These are phyloP conservation scores for Pseudonectria foliicola DNA, from an alignment of 2,329 filamentous ascomycete genomes.

Conservation along the genomic window DNA sequence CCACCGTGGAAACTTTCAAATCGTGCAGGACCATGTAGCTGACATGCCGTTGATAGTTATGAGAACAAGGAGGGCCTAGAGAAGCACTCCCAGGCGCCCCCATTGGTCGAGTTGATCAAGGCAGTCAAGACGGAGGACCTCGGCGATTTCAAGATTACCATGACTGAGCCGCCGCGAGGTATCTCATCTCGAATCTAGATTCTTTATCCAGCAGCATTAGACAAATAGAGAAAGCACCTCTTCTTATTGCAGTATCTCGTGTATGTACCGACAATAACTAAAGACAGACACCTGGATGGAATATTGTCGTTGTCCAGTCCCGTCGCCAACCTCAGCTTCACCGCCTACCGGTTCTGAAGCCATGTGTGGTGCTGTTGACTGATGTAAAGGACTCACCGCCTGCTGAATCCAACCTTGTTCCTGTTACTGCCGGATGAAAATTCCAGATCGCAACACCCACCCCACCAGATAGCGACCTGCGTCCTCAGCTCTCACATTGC, in stretches of 20 bases:
- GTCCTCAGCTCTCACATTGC: constrained; percentile 8
- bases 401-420: constrained; percentile 1
- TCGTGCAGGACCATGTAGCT: background rate
- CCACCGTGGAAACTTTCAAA: background rate
- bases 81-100: constrained; percentile 13
- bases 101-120: constrained; percentile 14
- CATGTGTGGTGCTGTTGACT: background rate
- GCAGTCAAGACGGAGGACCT: constrained; percentile 13
- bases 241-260: no score
- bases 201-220: no score
- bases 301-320: no score
- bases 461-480: constrained; percentile 13
- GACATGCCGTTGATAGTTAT: constrained; percentile 10
- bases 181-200: constrained; percentile 7
- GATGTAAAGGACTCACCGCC: constrained; percentile 9
- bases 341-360: constrained; percentile 15
- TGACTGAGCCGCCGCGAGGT: constrained; percentile 9
- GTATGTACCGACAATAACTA: no score
- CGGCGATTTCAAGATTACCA: constrained; percentile 11
- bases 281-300: no score
- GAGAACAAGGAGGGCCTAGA: constrained; percentile 17
- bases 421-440: constrained; percentile 22
- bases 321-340: constrained; percentile 4
- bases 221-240: no score
- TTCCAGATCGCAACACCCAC: constrained; percentile 13